Base-by-base conservation (phyloP, 768 basidiomycete species). In the Leccinum rimulosum region DNA sequence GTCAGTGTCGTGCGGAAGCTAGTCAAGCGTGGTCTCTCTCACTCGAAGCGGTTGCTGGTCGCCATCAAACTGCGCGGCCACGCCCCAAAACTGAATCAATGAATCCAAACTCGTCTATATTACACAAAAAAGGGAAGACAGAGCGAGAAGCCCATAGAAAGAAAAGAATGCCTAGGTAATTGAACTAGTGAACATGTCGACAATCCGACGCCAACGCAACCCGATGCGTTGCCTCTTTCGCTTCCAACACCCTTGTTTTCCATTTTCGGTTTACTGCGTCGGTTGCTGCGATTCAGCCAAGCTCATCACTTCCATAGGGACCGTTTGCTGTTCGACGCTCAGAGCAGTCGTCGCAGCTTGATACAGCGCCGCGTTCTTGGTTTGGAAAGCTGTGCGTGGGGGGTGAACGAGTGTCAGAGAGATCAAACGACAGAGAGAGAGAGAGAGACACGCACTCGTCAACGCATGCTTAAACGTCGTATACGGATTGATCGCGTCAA, bases 231-330 rank as follows among this genome's bases (percentile, higher is more conserved):
- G 15, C 48, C 25, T 49, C 27, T 15, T 15, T 28, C 8, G 9
- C 27, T n/a, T 50, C 49, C 15, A 25, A 4, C 28, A 2, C 1
- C 12, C 19, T 25, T 27, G 6, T 50, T 50, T 28, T 15, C 27
- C 15, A 4, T 28, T n/a, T 28, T 50, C 17, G 19, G 17, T 28
- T 57, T 25, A 65, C 61, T 68, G 55, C 2, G 60, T 36, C 28
- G 54, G 57, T n/a, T 38, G 56, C 28, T 65, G 67, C 12, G 64
- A 28, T 63, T 88, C 87, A 30, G 89, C 89, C 68, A 82, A 77
- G 54, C 81, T 79, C 89, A 93, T 91, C 59, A 92, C 83, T 68
- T 94, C 91, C 89, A 93, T 93, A 57, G 93, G 80, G 55, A 86
- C 67, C 2, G 89, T 88, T 71, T 91, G 91, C 65, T 89, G 87